Evolutionary conservation across 352 stramenopile species (phyloP), one percentile per base, ranked within the genome.

Genomic region (Globisporangium mamillatum): DNA sequence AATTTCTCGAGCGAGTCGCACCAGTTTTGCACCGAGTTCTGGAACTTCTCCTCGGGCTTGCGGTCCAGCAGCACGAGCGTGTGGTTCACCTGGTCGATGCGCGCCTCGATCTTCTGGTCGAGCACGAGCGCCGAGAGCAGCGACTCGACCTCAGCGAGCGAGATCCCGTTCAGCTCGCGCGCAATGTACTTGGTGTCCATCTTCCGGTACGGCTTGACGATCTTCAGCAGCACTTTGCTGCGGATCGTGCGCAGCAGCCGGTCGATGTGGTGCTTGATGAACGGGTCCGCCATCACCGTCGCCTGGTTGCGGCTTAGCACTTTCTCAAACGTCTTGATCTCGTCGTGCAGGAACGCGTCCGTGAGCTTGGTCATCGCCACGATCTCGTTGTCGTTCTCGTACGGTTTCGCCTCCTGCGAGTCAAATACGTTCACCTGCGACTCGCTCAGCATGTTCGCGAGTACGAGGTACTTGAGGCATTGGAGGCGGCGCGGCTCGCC

Each of bases 381-480:
- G 74, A 98, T 98, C 72, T 98, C 94, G 24, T 94, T 96, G 82
- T 98, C 94, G 71, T 98, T 96, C 64, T 98, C 89, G 75, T 97
- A 98, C 29, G 89, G 88, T 66, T 95, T 95, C 61, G 88, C 88
- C 53, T 95, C 95, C 66, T 98, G 95, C 25, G 86, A 97, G 79
- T 98, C 93, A 68, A 98, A 98, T 14, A 97, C 93, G 73, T 98
- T 98, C 60, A 98, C 97, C 34, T 95, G 92, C 4, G 89, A 97
- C 55, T 96, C 92, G 69, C 95, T 95, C 41, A 98, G 75, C 95
- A 98, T 98, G 66, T 95, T 98, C 34, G 94, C 94, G 64, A 98
- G 81, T 25, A 98, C 94, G 18, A 98, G 72, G 69, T 98, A 98
- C 75, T 98, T 98, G 44, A 98, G 78, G 76, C 91, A 98, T 66